Conservation (phyloP, 2,329 filamentous ascomycete genomes). For the Fusarium concolor region DNA sequence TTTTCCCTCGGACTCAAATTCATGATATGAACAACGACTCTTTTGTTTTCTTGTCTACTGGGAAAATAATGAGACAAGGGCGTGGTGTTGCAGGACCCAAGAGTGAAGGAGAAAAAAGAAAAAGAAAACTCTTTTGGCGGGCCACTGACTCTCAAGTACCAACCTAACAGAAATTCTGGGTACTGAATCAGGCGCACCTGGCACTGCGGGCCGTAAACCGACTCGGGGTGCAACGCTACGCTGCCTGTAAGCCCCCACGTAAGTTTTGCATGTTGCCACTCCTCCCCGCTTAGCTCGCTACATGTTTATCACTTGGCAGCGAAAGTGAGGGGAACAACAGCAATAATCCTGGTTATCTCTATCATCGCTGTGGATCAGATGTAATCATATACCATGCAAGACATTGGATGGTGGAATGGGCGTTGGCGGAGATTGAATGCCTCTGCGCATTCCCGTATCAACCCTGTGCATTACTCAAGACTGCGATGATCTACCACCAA, state of each 20-base stretch:
- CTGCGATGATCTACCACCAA: neutral
- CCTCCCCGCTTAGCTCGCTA: conserved; percentile 1
- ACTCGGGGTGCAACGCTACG: conserved; percentile 15
- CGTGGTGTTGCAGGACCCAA: conserved; percentile 1
- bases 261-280: conserved; percentile 9
- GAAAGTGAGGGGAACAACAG: neutral
- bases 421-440: conserved; percentile 26
- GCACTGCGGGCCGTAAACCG: conserved; percentile 27
- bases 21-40: conserved; percentile 14
- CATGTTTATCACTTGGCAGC: conserved; percentile 22
- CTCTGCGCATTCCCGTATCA: conserved; percentile 21
- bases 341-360: conserved; percentile 1
- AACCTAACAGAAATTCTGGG: conserved; percentile 17
- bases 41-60: neutral
- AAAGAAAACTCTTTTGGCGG: conserved; percentile 24
- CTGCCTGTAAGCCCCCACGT: conserved; percentile 16
- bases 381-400: neutral
- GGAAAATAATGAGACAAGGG: neutral
- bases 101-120: neutral
- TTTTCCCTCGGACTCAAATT: conserved; percentile 20
- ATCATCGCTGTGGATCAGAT: neutral
- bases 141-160: conserved; percentile 26
- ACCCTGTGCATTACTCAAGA: conserved; percentile 12
- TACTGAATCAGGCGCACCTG: conserved; percentile 22
- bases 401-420: conserved; percentile 22